Base-by-base conservation (phyloP, 768 basidiomycete genomes). In the Boletus sp. region DNA sequence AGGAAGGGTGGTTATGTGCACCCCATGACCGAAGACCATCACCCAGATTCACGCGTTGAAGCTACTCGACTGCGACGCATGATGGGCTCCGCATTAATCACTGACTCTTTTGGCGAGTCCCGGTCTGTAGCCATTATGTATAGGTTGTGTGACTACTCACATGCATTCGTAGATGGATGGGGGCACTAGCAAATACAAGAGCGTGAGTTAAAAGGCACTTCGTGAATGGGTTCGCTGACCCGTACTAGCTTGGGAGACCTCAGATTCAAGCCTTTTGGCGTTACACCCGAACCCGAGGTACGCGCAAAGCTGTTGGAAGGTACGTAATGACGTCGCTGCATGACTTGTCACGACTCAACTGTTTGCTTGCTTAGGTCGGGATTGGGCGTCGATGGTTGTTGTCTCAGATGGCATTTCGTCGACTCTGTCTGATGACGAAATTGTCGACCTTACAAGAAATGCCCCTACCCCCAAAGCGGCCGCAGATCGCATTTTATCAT, bases 331-430 rank as follows among this genome's bases (percentile, higher is more conserved):
- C 21, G 1, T 47, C 3, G 2, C 29, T 49, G 35, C 32, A 38
- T 41, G 14, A 19, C 32, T 34, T 50, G 44, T 47, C 19, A 29
- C 27, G 10, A n/a, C 38, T 48, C 8, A 10, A 54, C 52, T 43
- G 7, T 30, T 45, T 39, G 41, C 27, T 53, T 48, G 10, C n/a
- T 10, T 61, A 94, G 95, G 91, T 48, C 69, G 76, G 9, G 84
- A 91, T 50, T 94, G 91, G 83, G 87, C 94, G 0, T 96, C 87
- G 68, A 78, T 95, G 62, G 80, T 94, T 29, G 77, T 96, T 14
- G 77, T 95, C n/a, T 95, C 94, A 10, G 97, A 99, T 69, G 97
- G 97, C 6, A 81, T 98, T 46, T 90, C 93, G 1, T 92, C 91
- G 34, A 81, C 90, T 43, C 79, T 97, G 40, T 94, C 94, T 1